These are phyloP conservation scores for Daldinia sp. DNA, from an alignment of 2,329 filamentous ascomycete species.

Conservation along the genomic window DNA sequence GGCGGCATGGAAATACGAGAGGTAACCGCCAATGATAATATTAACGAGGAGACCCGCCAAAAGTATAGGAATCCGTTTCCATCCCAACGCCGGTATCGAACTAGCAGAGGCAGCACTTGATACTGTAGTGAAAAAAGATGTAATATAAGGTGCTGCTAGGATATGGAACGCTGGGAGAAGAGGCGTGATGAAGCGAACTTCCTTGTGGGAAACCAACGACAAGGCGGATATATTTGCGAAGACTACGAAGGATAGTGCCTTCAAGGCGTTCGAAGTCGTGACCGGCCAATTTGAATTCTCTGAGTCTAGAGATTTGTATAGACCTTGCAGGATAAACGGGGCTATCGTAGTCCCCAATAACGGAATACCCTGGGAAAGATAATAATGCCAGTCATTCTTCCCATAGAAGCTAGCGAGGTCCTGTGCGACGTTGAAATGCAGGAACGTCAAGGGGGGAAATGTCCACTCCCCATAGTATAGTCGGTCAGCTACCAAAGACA, in stretches of 20 bases:
- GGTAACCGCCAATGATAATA: conserved; percentile 74
- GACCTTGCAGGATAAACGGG: conserved; percentile 74
- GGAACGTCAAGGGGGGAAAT: conserved; percentile 85
- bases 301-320: conserved; percentile 61
- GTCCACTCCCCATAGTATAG: conserved; percentile 87
- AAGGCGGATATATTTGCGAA: conserved; percentile 68
- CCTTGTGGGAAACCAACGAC: conserved; percentile 89
- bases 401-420: conserved; percentile 94
- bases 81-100: conserved; percentile 42
- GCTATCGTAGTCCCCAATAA: conserved; percentile 84
- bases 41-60: conserved; percentile 70
- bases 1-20: conserved; percentile 78
- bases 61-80: conserved; percentile 65
- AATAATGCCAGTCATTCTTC: conserved; percentile 90
- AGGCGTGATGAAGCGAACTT: conserved; percentile 96
- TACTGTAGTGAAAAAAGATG: conserved; percentile 68
- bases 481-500: conserved; percentile 75
- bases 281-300: conserved; percentile 48
- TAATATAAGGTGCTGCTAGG: conserved; percentile 73
- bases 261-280: conserved; percentile 54
- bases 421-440: conserved; percentile 90
- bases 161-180: conserved; percentile 87
- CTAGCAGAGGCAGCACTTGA: conserved; percentile 42
- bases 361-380: conserved; percentile 87
- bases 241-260: conserved; percentile 66